Evolutionary conservation across 768 basidiomycete species (phyloP).

Genomic region (Tylopilus sp.): DNA sequence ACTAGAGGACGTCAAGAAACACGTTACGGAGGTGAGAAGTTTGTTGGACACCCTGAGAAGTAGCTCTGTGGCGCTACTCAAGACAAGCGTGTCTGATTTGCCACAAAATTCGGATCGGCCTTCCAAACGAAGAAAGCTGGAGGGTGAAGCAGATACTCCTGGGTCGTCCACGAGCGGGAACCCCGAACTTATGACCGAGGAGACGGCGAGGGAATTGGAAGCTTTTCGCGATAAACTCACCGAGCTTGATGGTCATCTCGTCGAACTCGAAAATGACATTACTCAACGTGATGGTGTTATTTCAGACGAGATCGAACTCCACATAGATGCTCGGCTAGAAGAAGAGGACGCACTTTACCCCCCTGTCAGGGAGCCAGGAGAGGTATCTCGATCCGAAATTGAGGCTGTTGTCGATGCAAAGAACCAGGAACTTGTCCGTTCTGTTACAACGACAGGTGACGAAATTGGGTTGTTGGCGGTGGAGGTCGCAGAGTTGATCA

Average conservation of each 20-base stretch:
- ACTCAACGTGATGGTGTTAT: slow-evolving; percentile 32
- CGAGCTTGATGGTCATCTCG: slow-evolving; percentile 26
- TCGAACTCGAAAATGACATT: slow-evolving; percentile 36
- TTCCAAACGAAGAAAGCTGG: slow-evolving; percentile 26
- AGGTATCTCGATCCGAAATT: slow-evolving; percentile 20
- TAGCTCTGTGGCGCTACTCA: slow-evolving; percentile 22
- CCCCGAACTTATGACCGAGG: background rate
- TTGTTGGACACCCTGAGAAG: slow-evolving; percentile 21
- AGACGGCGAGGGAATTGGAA: slow-evolving; percentile 21
- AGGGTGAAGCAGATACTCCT: slow-evolving; percentile 2
- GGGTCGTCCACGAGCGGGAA: background rate
- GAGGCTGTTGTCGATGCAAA: slow-evolving; percentile 26
- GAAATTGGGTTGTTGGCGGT: slow-evolving; percentile 33
- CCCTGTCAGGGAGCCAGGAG: slow-evolving; percentile 12
- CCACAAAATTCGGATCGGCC: slow-evolving; percentile 23
- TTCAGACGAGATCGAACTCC: slow-evolving; percentile 29
- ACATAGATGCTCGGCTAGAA: slow-evolving; percentile 28
- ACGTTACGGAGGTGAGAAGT: slow-evolving; percentile 30
- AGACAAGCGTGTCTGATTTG: slow-evolving; percentile 10
- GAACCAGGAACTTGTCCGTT: slow-evolving; percentile 15
- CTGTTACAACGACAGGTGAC: slow-evolving; percentile 17
- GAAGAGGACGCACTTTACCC: slow-evolving; percentile 26
- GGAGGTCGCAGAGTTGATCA: slow-evolving; percentile 32
- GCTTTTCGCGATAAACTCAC: slow-evolving; percentile 28
- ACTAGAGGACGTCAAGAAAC: slow-evolving; percentile 25